These are phyloP conservation scores for Tuber calosporum DNA, from an alignment of 495 filamentous ascomycete species.

Conservation along the genomic window DNA sequence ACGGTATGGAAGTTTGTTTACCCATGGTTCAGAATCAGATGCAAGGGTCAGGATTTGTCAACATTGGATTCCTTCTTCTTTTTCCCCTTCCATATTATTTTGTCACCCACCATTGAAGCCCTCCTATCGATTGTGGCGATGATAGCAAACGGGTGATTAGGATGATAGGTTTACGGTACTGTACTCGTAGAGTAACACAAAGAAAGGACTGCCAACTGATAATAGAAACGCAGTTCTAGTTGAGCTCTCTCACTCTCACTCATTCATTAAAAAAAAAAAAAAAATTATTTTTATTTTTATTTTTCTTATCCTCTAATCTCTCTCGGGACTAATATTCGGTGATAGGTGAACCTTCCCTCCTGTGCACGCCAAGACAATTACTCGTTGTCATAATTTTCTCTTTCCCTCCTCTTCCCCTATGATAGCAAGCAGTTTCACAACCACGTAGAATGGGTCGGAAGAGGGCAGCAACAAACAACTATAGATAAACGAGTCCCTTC, in stretches of 20 bases:
- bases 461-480: background rate
- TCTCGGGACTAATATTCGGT: background rate
- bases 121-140: background rate
- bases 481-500: background rate
- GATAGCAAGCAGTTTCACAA: background rate
- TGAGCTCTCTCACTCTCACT: background rate
- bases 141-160: background rate
- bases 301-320: background rate
- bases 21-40: background rate
- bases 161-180: background rate
- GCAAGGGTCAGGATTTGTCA: background rate
- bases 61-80: background rate
- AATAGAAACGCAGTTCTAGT: background rate
- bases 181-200: background rate
- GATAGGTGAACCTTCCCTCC: background rate
- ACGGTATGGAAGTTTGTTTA: background rate
- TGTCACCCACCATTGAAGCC: background rate
- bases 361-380: background rate
- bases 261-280: background rate
- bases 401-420: background rate
- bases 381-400: constrained; percentile 1
- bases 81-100: background rate
- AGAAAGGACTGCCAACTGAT: background rate
- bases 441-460: background rate
- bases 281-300: background rate